Percentiles rank a stretch among this genome's conserved stretches.
Conservation (phyloP, 1,284 basidiomycete genomes). For the Leccinum fuscescens region DNA sequence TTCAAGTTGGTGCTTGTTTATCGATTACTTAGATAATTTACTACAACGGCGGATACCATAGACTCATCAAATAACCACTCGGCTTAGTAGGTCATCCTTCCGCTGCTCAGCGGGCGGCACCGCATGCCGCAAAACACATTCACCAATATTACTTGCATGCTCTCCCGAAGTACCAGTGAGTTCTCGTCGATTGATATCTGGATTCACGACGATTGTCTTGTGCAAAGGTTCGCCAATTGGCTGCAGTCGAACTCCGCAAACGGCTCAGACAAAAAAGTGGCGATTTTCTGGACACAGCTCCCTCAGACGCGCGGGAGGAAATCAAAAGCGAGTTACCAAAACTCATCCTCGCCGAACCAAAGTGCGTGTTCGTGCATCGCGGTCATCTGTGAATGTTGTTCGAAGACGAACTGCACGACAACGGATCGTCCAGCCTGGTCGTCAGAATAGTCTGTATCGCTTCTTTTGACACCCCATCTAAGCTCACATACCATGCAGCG, state of each 20-base stretch:
- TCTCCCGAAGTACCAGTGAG: constrained; percentile 74
- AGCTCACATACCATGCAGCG: constrained; percentile 50
- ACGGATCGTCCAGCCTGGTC: constrained; percentile 80
- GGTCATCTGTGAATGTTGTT: constrained; percentile 39
- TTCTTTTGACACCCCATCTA: background rate
- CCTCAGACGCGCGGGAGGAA: constrained; percentile 70
- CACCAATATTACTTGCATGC: constrained; percentile 60
- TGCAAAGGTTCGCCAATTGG: constrained; percentile 88
- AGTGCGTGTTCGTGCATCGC: constrained; percentile 47
- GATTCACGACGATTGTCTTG: constrained; percentile 8
- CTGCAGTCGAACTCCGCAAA: constrained; percentile 97
- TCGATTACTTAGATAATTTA: too few species aligned
- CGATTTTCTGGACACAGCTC: constrained; percentile 79
- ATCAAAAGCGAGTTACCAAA: constrained; percentile 88
- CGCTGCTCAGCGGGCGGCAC: too few species aligned
- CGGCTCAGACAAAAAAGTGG: constrained; percentile 81
- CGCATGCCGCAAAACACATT: too few species aligned
- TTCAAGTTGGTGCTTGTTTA: too few species aligned
- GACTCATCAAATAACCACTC: too few species aligned
- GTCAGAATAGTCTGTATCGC: constrained; percentile 75
- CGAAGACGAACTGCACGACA: constrained; percentile 94
- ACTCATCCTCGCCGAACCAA: constrained; percentile 76
- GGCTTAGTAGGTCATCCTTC: too few species aligned
- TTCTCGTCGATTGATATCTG: constrained; percentile 17
- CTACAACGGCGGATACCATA: too few species aligned